Evolutionary conservation across 257 asterid species (phyloP).

Genomic region (Ajuga chamaepitys): DNA sequence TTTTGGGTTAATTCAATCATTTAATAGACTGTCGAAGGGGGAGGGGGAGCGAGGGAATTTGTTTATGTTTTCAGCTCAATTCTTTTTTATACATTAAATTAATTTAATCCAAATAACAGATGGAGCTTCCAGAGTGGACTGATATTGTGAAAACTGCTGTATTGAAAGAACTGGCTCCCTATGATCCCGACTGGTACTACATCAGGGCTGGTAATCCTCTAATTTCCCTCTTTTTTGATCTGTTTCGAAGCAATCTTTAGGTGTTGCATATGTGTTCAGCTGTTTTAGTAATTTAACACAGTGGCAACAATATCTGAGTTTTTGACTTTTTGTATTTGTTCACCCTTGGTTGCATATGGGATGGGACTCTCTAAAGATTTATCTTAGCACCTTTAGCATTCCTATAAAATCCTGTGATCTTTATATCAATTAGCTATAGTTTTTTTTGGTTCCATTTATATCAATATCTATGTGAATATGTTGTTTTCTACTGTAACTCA

Average conservation of each 20-base stretch:
- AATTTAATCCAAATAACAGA: constrained; percentile 20
- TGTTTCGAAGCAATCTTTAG: not conserved
- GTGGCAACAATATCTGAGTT: not conserved
- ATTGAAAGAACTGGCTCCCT: constrained; percentile 85
- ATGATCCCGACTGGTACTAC: constrained; percentile 95
- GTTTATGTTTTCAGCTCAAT: not conserved
- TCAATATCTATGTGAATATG: not conserved
- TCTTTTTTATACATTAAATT: too few relatives aligned
- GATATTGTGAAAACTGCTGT: constrained; percentile 87
- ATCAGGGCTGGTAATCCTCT: constrained; percentile 67
- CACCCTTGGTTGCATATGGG: not conserved
- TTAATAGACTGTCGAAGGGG: not conserved
- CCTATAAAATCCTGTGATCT: not conserved
- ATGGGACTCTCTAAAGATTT: not conserved
- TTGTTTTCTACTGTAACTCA: not conserved
- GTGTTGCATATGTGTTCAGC: not conserved
- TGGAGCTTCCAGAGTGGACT: constrained; percentile 95
- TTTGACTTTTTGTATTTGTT: not conserved
- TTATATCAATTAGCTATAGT: not conserved
- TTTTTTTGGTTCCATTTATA: not conserved
- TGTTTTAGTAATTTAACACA: not conserved
- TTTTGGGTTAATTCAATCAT: not conserved
- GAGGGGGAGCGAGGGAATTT: not conserved
- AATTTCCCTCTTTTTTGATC: too few relatives aligned
- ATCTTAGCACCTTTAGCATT: not conserved